A percentile compares a stretch with the other conserved stretches of the same genome.
phyloP scores from a whole-genome alignment of 495 filamentous ascomycete genomes.

The Penicillium roqueforti region DNA sequence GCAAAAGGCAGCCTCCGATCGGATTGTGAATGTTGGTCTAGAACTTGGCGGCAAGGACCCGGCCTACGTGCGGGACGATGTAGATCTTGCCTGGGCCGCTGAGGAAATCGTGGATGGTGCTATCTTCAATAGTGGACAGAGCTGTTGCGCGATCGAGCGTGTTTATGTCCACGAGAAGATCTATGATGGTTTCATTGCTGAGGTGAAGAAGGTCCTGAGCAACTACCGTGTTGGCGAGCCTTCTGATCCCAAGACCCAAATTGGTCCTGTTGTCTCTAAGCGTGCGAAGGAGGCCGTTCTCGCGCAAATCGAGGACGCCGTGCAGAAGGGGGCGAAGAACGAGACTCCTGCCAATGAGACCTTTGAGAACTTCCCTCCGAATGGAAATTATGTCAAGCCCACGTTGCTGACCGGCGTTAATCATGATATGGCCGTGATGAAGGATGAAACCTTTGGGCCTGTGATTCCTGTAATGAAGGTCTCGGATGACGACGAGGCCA shows the following conservation, averaged over 20 bases:
- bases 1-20: slow-evolving; percentile 75
- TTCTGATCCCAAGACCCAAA: slow-evolving; percentile 65
- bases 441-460: slow-evolving; percentile 90
- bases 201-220: slow-evolving; percentile 74
- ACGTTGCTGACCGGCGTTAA: slow-evolving; percentile 73
- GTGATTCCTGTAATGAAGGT: slow-evolving; percentile 89
- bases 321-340: slow-evolving; percentile 77
- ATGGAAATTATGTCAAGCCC: slow-evolving; percentile 80
- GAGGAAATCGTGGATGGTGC: slow-evolving; percentile 91
- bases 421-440: slow-evolving; percentile 84
- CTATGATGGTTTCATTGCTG: slow-evolving; percentile 73
- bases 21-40: slow-evolving; percentile 77
- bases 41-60: slow-evolving; percentile 94
- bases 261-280: slow-evolving; percentile 84
- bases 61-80: slow-evolving; percentile 80
- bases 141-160: slow-evolving; percentile 84
- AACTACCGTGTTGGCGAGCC: slow-evolving; percentile 85
- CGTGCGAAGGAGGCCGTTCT: slow-evolving; percentile 66
- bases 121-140: slow-evolving; percentile 91
- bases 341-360: slow-evolving; percentile 72
- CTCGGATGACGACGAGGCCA: slow-evolving; percentile 69
- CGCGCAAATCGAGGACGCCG: slow-evolving; percentile 72
- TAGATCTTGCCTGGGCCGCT: slow-evolving; percentile 83
- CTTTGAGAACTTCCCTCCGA: slow-evolving; percentile 60
- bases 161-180: slow-evolving; percentile 81